Evolutionary conservation across 2,329 filamentous ascomycete species (phyloP), one percentile per base, ranked within the genome.

Genomic region (Ceratocystis albifundus): DNA sequence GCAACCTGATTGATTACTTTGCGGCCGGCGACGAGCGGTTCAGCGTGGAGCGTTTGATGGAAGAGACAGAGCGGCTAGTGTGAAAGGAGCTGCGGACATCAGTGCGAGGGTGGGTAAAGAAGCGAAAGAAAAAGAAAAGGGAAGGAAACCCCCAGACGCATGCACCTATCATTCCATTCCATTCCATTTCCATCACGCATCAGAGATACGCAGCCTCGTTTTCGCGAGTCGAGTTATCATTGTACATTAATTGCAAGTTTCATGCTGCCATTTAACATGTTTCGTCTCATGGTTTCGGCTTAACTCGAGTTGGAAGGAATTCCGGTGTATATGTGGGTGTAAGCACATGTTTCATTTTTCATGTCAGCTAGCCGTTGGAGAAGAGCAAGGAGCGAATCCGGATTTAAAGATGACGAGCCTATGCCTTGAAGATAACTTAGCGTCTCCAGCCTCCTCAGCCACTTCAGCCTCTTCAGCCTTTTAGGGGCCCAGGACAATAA

Each of bases 31-130:
- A 96, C 76, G 77, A 77, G 67, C 80, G 80, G 64, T 99, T 99
- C 74, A 90, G 84, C 62, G 82, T 99, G 5, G 89, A 96, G 74
- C 86, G 87, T 75, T 75, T 99, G 72, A 76, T 99, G 69, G 90
- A 95, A 70, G 93, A 97, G 80, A 87, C 90, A 0, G 92, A 97
- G 81, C 90, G 86, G 76, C 78, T 95, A 73, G 82, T 77, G 64
- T 85, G 74, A 73, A 46, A 22, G n/a, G 57, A 17, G 36, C 32
- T 36, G 8, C 32, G 32, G 32, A 36, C 32, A 36, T 12, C 8
- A 36, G 32, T 36, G 32, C 2, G 53, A n/a, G 17, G n/a, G 3
- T n/a, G 53, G 53, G 20, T 10, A n/a, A 30, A 17, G 25, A 7
- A 20, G 20, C 17, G 48, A 10, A 25, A 53, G 7, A 20, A 20